Base-by-base conservation (phyloP, 2,329 filamentous ascomycete species). In the Paramyrothecium roridum region DNA sequence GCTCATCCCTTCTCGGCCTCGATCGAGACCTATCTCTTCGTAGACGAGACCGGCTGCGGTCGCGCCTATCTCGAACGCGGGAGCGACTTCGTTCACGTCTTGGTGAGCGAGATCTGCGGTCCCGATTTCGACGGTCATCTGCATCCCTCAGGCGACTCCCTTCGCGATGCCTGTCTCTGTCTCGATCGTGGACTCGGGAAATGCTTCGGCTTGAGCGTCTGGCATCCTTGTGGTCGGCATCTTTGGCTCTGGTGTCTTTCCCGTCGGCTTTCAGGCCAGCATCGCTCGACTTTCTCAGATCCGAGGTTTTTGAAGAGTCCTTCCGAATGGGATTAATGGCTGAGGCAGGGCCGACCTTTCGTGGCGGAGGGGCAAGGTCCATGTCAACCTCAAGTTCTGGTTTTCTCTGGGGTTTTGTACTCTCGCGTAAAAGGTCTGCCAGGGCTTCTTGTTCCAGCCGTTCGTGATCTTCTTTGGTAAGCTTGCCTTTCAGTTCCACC, bases 401-500 rank as follows among this genome's bases (percentile, higher is more conserved):
- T 54, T 79, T 76, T 56, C 80, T 78, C 3, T 73, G 70, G 3
- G 73, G 72, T 47, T 77, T 77, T 53, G 78, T 82, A 67, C 82
- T 85, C 62, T 85, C 83, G n/a, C 83, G 76, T 13, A 86, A 67
- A 16, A 86, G 74, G 57, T 86, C 80, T 20, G 79, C 80, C 56
- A 86, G 69, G 2, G 83, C 83, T 60, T 84, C 80, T 61, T 80
- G 77, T 61, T 86, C 83, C 8, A 86, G 74, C 19, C 77, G 74
- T 53, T 84, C 78, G 23, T 81, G 77, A 43, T 86, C 82, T 59
- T 85, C 82, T 57, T 83, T 80, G 8, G 81, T 80, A 12, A 85
- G 74, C 50, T 80, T 75, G 63, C 83, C 79, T 66, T 81, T 80
- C 45, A 76, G 65, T 46, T 80, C 73, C 54, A 77, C 77, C 0